Evolutionary conservation across 2,329 filamentous ascomycete species (phyloP), one percentile per base, ranked within the genome.

Genomic region (Falciphora oryzae): DNA sequence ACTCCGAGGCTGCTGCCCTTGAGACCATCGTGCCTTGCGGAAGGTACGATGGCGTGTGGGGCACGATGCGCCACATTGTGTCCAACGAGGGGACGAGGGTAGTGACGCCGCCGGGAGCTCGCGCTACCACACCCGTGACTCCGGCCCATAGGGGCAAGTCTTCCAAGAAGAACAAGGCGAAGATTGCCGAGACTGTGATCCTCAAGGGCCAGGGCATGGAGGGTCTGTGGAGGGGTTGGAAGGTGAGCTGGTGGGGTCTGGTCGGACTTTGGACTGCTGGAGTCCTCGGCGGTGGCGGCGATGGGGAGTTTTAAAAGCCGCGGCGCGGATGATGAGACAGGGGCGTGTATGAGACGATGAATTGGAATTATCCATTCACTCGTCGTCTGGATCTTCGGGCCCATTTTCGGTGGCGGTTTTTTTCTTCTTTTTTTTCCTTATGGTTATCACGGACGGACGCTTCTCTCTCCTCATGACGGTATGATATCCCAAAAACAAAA

Each of bases 31-130:
- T 98, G 0, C 87, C 90, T 2, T 82, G 91, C 0, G 93, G 93
- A 2, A 85, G 85, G 4, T 99, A 97, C 75, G 82, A 86, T 44
- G 95, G 95, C n/a, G 83, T 97, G 1, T 75, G 95, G n/a, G 91
- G 92, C 3, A 97, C 94, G 2, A 93, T 97, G 85, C 94, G 92
- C 81, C 85, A 86, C 66, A 95, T 99, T 67, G 83, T 91, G 1
- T 84, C 89, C 50, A 91, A 96, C 71, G 95, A 99, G 75, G 95
- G 95, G 10, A 81, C 80, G 66, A 80, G 85, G 11, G 76, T 82
- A 69, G 75, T 81, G 53, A 70, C 78, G 62, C 70, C 75, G 61
- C 68, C 71, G 65, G 66, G 76, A 68, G 44, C 44, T 0, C 38
- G 27, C 25, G 28, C 61, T 18, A n/a, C 28, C 38, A 57, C 28